Evolutionary conservation across 2,329 filamentous ascomycete species (phyloP).

Genomic region (Sarocladium kiliense): DNA sequence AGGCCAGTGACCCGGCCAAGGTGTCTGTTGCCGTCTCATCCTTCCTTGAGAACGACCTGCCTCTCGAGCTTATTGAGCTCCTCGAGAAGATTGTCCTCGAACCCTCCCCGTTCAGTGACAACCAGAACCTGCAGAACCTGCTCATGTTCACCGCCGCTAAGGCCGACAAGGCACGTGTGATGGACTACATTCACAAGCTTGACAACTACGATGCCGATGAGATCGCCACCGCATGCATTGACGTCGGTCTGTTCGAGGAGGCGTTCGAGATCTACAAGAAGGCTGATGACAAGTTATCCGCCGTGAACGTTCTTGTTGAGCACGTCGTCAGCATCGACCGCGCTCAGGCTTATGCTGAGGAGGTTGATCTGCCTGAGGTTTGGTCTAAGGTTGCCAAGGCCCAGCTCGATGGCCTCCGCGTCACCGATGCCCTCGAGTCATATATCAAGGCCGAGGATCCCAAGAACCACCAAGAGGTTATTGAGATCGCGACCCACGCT

Average conservation of each 20-base stretch:
- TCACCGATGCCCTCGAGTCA: slow-evolving; percentile 89
- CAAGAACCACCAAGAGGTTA: slow-evolving; percentile 90
- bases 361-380: slow-evolving; percentile 88
- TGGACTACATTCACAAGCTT: slow-evolving; percentile 92
- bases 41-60: slow-evolving; percentile 86
- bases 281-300: slow-evolving; percentile 80
- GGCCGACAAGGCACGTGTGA: slow-evolving; percentile 89
- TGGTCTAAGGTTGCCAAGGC: slow-evolving; percentile 99
- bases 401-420: slow-evolving; percentile 89
- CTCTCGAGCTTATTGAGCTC: slow-evolving; percentile 90
- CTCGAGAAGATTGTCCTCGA: slow-evolving; percentile 99
- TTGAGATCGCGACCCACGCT: slow-evolving; percentile 89
- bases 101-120: slow-evolving; percentile 98
- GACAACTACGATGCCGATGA: slow-evolving; percentile 87
- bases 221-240: slow-evolving; percentile 87
- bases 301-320: slow-evolving; percentile 88
- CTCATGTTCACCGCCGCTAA: slow-evolving; percentile 95
- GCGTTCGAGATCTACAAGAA: slow-evolving; percentile 99
- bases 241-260: slow-evolving; percentile 92
- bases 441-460: slow-evolving; percentile 95
- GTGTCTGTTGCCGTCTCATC: slow-evolving; percentile 91
- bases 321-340: slow-evolving; percentile 97
- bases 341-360: slow-evolving; percentile 90
- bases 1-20: slow-evolving; percentile 88
- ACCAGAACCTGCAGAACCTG: slow-evolving; percentile 91